phyloP scores from a whole-genome alignment of 2,329 filamentous ascomycete species.

The Apiospora sp. region DNA sequence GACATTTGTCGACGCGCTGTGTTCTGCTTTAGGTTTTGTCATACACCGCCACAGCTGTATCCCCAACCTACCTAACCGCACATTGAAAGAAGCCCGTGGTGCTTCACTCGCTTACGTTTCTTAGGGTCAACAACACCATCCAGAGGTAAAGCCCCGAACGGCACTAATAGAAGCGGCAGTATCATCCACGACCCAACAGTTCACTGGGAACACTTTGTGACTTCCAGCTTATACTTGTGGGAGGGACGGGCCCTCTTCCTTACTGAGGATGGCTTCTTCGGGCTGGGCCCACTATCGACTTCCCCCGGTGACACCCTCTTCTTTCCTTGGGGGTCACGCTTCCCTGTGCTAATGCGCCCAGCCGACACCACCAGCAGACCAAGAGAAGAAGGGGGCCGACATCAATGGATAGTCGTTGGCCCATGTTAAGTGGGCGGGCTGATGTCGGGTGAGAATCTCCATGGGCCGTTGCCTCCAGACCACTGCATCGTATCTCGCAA shows the following conservation, averaged over 20 bases:
- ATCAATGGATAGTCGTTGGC: not conserved
- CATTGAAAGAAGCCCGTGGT: not conserved
- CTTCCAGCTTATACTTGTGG: not conserved
- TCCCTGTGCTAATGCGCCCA: not conserved
- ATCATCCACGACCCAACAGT: too few species aligned
- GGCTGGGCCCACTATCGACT: not conserved
- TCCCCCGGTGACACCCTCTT: not conserved
- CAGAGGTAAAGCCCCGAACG: too few species aligned
- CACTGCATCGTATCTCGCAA: not conserved
- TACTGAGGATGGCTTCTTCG: not conserved
- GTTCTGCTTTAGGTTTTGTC: not conserved
- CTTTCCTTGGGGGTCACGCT: not conserved
- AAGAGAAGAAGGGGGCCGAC: too few species aligned
- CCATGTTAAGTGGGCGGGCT: slow-evolving; percentile 6
- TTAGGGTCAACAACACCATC: not conserved
- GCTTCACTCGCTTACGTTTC: not conserved
- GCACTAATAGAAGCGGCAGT: not conserved
- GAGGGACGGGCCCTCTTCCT: not conserved
- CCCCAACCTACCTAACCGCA: not conserved
- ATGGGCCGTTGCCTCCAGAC: not conserved
- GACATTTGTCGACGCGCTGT: not conserved
- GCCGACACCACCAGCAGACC: not conserved
- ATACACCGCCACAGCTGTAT: not conserved
- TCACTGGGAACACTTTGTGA: not conserved
- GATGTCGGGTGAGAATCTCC: slow-evolving; percentile 1